Base-by-base conservation (phyloP, 2,329 filamentous ascomycete genomes). In the Apiospora kogelbergensis region DNA sequence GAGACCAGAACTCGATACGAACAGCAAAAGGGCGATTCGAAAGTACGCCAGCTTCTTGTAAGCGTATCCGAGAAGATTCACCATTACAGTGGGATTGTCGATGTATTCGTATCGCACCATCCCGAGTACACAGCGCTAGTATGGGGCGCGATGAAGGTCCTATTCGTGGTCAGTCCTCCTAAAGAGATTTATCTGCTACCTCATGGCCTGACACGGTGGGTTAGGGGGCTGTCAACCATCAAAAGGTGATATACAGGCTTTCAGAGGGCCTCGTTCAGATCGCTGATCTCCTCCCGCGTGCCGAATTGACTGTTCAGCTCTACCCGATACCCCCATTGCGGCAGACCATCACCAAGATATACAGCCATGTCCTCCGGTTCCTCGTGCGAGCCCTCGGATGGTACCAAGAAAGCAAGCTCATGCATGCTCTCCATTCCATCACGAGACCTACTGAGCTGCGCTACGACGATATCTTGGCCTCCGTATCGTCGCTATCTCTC, bases 301-400 rank as follows among this genome's bases (percentile, higher is more conserved):
- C 26, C 10, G 57, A 68, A n/a, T 26, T 65, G 7, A 41, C 15
- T 11, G n/a, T 15, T 0, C n/a, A 1, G 3, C 63, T 64, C 37
- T 26, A 64, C 6, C 63, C 63, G n/a, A 42, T 42, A 24, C n/a
- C 37, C 1, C 11, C n/a, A 1, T 17, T 64, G 63, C 33, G n/a
- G 11, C 37, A 64, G 1, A 42, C 11, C 6, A 26, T 42, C 37
- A 20, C 40, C 2, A 45, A 64, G 11, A 70, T 79, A 1, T 79
- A 78, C 65, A 71, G 72, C 1, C 48, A 73, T 11, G 72, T 79
- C 20, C n/a, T 80, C 1, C 65, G 67, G 40, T 79, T 79, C 40
- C 65, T 76, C 1, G 17, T 71, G 11, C 72, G 71, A 22, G 75
- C 77, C 1, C 44, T 73, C 44, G 65, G 67, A 0, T 79, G 76